Percentiles rank a stretch among this genome's conserved stretches.
Evolutionary conservation across 2,329 filamentous ascomycete genomes (phyloP).

Genomic region (Penicillium sp.): DNA sequence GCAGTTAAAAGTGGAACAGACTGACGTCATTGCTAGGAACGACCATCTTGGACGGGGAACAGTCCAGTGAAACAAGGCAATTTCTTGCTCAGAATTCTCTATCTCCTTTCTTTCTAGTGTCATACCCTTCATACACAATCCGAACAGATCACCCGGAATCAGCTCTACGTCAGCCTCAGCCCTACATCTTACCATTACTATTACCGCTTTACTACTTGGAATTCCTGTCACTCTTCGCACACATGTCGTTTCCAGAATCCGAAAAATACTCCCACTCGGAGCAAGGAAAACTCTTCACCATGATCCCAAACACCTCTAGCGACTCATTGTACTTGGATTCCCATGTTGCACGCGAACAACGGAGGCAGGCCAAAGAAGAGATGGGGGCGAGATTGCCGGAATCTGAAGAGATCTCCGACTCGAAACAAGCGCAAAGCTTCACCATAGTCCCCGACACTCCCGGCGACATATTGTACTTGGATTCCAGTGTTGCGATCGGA

Average conservation of each 20-base stretch:
- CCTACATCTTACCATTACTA: constrained; percentile 2
- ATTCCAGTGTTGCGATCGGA: background rate
- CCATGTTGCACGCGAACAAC: constrained; percentile 2
- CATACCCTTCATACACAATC: constrained; percentile 2
- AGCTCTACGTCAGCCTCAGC: constrained; percentile 24
- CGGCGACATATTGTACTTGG: background rate
- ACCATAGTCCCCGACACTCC: constrained; percentile 6
- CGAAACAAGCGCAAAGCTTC: background rate
- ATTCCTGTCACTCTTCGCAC: background rate
- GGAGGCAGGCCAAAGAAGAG: background rate
- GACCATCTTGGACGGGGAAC: background rate
- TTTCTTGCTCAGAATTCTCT: constrained; percentile 5
- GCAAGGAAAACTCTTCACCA: background rate
- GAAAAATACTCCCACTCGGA: background rate
- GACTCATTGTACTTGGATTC: constrained; percentile 2
- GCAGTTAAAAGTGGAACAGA: background rate
- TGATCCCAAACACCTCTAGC: constrained; percentile 2
- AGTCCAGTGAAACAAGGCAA: constrained; percentile 10
- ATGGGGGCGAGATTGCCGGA: background rate
- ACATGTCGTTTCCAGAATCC: background rate
- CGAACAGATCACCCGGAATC: constrained; percentile 2
- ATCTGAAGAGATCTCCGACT: background rate
- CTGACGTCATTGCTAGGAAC: constrained; percentile 20
- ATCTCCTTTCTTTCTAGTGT: background rate
- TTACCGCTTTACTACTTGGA: background rate